A percentile compares a stretch with the other conserved stretches of the same genome.
Conservation (phyloP, 1,139 yeast species). For the Pichia kudriavzevii region DNA sequence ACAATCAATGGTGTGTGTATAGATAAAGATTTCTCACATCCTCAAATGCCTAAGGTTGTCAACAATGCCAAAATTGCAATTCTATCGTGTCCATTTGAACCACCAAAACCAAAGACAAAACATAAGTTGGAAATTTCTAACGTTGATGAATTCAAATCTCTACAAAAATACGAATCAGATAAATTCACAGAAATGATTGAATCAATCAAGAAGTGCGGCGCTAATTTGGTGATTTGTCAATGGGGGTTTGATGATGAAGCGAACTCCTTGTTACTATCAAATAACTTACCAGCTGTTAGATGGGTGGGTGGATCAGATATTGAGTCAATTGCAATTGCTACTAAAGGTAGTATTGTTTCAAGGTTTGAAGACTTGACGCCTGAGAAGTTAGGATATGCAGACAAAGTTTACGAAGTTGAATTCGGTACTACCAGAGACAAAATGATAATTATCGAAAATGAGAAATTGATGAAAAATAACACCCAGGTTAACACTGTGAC, state of each 20-base stretch:
- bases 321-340: conserved; percentile 93
- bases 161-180: conserved; percentile 86
- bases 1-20: conserved; percentile 86
- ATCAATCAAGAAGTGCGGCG: conserved; percentile 81
- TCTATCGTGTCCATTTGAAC: conserved; percentile 97
- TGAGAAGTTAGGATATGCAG: conserved; percentile 84
- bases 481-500: conserved; percentile 57
- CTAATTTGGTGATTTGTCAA: conserved; percentile 94
- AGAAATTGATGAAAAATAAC: conserved; percentile 57
- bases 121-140: conserved; percentile 90
- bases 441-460: conserved; percentile 90
- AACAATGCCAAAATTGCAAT: conserved; percentile 86
- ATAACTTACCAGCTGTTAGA: conserved; percentile 89
- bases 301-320: conserved; percentile 99
- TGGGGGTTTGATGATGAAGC: conserved; percentile 99
- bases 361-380: conserved; percentile 85
- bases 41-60: conserved; percentile 88
- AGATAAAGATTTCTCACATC: conserved; percentile 96
- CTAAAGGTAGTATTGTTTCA: conserved; percentile 95
- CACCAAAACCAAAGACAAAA: conserved; percentile 98
- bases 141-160: conserved; percentile 85
- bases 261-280: conserved; percentile 81
- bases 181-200: conserved; percentile 89
- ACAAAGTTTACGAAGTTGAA: conserved; percentile 76
- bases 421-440: conserved; percentile 96